phyloP scores from a whole-genome alignment of 176 grass and related monocot species.

The Zoysia pacifica region DNA sequence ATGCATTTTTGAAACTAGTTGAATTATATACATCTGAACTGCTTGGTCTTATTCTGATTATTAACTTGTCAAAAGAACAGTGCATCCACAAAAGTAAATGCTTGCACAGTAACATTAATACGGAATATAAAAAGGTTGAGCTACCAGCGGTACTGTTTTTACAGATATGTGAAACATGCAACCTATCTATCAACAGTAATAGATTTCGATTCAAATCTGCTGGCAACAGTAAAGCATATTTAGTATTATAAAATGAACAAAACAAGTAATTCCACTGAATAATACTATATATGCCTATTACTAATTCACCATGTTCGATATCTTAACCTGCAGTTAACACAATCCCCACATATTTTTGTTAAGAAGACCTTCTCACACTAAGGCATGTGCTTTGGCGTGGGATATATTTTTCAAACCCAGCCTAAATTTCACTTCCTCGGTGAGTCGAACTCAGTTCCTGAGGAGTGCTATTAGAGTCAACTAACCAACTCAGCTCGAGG shows the following conservation, averaged over 20 bases:
- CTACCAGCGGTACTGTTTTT: not conserved
- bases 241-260: not conserved
- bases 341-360: too few relatives aligned
- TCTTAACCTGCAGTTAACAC: not conserved
- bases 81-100: not conserved
- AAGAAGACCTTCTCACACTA: too few relatives aligned
- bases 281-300: not conserved
- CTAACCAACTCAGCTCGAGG: too few relatives aligned
- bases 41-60: not conserved
- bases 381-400: too few relatives aligned
- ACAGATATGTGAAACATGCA: constrained; percentile 4
- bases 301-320: not conserved
- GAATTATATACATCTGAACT: not conserved
- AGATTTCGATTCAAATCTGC: constrained; percentile 10
- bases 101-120: not conserved
- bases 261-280: not conserved
- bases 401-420: too few relatives aligned
- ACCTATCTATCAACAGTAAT: constrained; percentile 15
- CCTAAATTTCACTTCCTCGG: too few relatives aligned
- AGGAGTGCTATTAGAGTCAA: too few relatives aligned
- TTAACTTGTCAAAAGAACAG: constrained; percentile 15
- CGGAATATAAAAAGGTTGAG: not conserved
- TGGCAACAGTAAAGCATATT: constrained; percentile 8
- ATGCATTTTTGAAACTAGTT: not conserved
- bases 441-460: too few relatives aligned